Base-by-base conservation (phyloP, 257 asterid species). In the Leonotis leonurus region DNA sequence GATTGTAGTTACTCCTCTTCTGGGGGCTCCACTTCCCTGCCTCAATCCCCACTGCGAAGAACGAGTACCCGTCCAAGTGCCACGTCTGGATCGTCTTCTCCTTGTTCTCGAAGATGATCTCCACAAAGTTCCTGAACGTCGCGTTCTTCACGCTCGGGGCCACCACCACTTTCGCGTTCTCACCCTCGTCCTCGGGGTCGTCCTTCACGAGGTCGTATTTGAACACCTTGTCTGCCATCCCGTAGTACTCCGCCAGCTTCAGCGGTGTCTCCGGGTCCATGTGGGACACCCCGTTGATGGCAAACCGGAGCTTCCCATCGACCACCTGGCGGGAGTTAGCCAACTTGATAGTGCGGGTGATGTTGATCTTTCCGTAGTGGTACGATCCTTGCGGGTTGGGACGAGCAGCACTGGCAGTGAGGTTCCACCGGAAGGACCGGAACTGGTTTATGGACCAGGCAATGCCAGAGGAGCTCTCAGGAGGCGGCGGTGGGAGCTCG, bases 361-460 rank as follows among this genome's bases (percentile, higher is more conserved):
- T 77, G 66, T 79, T 80, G 77, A 82, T 82, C 63, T 79, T 27
- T 3, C 85, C 89, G 5, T 79, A 79, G 72, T 79, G 83, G 75
- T 79, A 82, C 0, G 85, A 79, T 2, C 88, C 88, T 32, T 82
- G 85, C 4, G 85, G 88, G 81, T 79, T 82, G 41, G 85, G 88
- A 0, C 88, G 81, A 49, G 88, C 88, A 1, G 85, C 88, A 11
- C 78, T 82, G 26, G 88, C 81, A 0, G 83, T 79, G 45, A 82
- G 70, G 67, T 82, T 82, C 88, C 83, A 79, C 57, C 83, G 64
- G 83, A 79, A 79, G 10, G 85, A 79, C n/a, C 85, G 77, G 74
- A 82, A 82, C 48, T 82, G 82, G 74, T 70, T 76, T 8, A 80
- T 57, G 6, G 86, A 80, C 86, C 86, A 80, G 6, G 79, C 79